Base-by-base conservation (phyloP, 106 monocot species). In the Vanilla planifolia region DNA sequence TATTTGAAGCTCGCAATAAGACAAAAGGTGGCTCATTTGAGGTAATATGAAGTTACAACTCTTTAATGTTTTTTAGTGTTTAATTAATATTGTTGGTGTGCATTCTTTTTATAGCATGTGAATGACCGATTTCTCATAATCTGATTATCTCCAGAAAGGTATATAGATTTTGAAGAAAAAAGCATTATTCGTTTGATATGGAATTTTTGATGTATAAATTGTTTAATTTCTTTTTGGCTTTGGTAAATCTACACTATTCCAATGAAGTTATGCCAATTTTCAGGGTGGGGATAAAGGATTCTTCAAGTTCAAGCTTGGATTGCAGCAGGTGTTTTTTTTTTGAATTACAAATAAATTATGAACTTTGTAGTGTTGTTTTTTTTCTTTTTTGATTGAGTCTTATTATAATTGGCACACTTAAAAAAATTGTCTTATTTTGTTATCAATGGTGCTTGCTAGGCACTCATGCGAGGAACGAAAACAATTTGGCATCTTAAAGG, bases 1-100 rank as follows among this genome's bases (percentile, higher is more conserved):
- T 96, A 7, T 96, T 96, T 84, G 96, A 96, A 91, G 96, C 96
- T 48, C 75, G 96, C 51, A 96, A 96, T 67, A 96, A 96, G 75
- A 88, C 96, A 41, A 96, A 96, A 60, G 96, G 96, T 70, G 96
- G 90, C 71, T 87, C 96, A 16, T 96, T 96, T 70, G 91, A 87
- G 96, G 96, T 96, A 81, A 53, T 32, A 53, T 32, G 10, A 27
- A 53, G 11, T 30, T 53, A 15, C 45, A 4, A 5, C 30, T 53
- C 29, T 53, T 53, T 28, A 16, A 53, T 32, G n/a, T n/a, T n/a
- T n/a, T n/a, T n/a, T n/a, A n/a, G n/a, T n/a, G n/a, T n/a, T n/a
- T n/a, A n/a, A n/a, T n/a, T 29, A 5, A n/a, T 53, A 16, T 53
- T 53, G 9, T 30, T 53, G 13, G 29, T 25, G 50, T 50, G 11